Conservation (phyloP, 2,329 filamentous ascomycete species). For the Colletotrichum costaricense region DNA sequence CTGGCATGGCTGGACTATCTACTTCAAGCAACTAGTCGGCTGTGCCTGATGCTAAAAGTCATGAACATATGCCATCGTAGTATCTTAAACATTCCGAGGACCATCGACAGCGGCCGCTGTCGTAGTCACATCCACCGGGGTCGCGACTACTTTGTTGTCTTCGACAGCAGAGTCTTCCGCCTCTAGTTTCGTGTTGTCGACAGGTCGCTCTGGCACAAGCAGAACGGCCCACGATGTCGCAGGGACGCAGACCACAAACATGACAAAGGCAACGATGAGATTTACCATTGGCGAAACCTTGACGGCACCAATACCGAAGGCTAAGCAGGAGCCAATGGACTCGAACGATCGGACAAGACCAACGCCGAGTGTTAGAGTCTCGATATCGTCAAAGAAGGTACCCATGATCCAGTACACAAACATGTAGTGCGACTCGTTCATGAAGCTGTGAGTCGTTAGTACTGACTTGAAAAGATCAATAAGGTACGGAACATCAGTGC, state of each 20-base stretch:
- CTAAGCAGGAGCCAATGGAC: conserved; percentile 57
- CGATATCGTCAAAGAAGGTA: conserved; percentile 61
- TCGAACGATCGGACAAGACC: conserved; percentile 61
- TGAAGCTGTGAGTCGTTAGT: conserved; percentile 45
- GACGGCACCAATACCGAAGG: conserved; percentile 59
- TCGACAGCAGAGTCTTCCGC: neutral
- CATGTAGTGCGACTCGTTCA: conserved; percentile 64
- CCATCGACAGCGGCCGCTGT: conserved; percentile 6
- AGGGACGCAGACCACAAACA: conserved; percentile 56
- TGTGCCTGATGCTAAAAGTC: neutral
- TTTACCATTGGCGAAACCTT: conserved; percentile 59
- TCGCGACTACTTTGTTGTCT: neutral
- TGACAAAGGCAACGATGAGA: conserved; percentile 58
- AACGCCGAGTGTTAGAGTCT: conserved; percentile 61
- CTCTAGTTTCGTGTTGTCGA: conserved; percentile 33
- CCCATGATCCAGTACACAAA: conserved; percentile 64
- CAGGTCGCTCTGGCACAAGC: conserved; percentile 49
- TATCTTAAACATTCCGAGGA: neutral
- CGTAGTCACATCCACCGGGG: conserved; percentile 14
- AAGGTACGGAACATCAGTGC: neutral
- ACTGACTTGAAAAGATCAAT: neutral
- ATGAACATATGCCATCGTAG: neutral
- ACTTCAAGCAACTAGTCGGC: no score
- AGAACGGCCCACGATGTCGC: conserved; percentile 49
- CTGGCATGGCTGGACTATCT: neutral